Conservation (phyloP, 2,329 filamentous ascomycete genomes). For the Acephala macrosclerotiorum region DNA sequence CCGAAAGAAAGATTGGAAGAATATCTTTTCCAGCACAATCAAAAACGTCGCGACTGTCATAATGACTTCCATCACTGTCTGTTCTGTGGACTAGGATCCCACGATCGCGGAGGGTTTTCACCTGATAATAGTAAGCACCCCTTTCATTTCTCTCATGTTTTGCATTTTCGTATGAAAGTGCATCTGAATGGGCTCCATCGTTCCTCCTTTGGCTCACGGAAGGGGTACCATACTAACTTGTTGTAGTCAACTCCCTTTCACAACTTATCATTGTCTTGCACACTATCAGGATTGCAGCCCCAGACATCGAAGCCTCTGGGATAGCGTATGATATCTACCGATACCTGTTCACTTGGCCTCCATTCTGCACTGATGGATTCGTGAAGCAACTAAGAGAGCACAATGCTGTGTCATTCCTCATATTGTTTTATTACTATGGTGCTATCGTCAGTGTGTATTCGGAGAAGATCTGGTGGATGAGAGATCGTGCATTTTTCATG, state of each 20-base stretch:
- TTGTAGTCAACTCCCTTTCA: background rate
- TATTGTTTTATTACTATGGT: constrained; percentile 24
- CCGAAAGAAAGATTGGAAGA: constrained; percentile 6
- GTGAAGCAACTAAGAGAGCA: constrained; percentile 15
- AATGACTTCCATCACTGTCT: constrained; percentile 4
- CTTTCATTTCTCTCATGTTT: no score
- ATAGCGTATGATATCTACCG: constrained; percentile 18
- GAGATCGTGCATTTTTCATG: constrained; percentile 20
- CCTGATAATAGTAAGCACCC: constrained; percentile 4
- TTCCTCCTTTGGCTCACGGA: no score
- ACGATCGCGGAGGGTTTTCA: background rate
- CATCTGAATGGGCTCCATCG: no score
- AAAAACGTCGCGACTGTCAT: background rate
- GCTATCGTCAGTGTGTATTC: constrained; percentile 15
- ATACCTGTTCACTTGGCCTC: constrained; percentile 24
- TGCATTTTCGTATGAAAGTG: no score
- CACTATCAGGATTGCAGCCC: constrained; percentile 13
- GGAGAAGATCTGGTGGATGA: constrained; percentile 24
- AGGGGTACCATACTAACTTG: no score
- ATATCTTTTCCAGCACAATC: background rate
- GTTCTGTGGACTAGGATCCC: constrained; percentile 13
- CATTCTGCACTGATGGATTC: constrained; percentile 19
- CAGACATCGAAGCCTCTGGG: constrained; percentile 4
- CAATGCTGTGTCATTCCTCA: constrained; percentile 16
- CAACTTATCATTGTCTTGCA: constrained; percentile 13